Evolutionary conservation across 1,284 basidiomycete species (phyloP).

Genomic region (Moesziomyces aphidis): DNA sequence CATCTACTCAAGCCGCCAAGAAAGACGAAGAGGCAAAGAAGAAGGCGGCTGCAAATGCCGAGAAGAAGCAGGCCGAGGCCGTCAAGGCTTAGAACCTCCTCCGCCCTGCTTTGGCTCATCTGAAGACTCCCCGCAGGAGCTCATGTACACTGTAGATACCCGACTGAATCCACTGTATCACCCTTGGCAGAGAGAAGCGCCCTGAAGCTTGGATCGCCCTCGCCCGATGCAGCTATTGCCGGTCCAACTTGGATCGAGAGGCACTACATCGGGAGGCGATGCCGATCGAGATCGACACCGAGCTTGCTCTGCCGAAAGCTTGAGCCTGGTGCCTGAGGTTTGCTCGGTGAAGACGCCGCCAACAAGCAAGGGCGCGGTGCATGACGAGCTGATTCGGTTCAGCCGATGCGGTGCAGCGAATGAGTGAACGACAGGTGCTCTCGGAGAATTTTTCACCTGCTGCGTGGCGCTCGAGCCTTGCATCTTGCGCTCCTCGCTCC

Average conservation of each 20-base stretch:
- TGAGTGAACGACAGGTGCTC: background rate
- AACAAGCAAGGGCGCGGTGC: background rate
- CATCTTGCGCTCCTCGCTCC: background rate
- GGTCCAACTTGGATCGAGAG: no score
- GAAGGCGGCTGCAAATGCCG: slow-evolving; percentile 5
- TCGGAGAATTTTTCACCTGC: background rate
- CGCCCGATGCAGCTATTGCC: no score
- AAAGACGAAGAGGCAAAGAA: slow-evolving; percentile 24
- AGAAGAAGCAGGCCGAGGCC: slow-evolving; percentile 13
- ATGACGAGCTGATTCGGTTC: background rate
- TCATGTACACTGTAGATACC: no score
- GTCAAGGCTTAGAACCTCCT: slow-evolving; percentile 12
- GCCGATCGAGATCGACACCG: no score
- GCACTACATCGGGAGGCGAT: no score
- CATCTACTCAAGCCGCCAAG: slow-evolving; percentile 14
- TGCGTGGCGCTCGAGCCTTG: background rate
- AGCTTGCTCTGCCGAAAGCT: no score
- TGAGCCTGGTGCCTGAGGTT: background rate
- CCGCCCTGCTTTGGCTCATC: no score
- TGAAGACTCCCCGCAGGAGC: no score
- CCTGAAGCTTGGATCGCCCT: no score
- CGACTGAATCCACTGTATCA: no score
- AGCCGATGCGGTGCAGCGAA: background rate
- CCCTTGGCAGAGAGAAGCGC: no score
- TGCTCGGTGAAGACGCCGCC: background rate